A percentile compares a stretch with the other conserved stretches of the same genome.
Conservation (phyloP, 768 basidiomycete species). For the Candolleomyces aberdarensis region DNA sequence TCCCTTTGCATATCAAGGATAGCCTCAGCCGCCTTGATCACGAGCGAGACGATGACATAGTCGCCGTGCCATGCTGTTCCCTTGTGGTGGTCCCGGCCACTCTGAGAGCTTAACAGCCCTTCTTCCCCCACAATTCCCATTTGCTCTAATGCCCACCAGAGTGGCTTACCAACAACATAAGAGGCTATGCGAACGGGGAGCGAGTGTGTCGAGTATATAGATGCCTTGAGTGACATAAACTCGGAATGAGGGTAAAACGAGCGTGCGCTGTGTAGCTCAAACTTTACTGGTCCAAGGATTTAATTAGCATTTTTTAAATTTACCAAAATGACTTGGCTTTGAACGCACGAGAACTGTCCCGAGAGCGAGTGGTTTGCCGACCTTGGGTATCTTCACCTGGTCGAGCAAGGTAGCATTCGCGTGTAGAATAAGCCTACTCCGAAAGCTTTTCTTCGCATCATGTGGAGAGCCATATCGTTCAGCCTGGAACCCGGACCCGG, state of each 20-base stretch:
- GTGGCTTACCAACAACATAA: slow-evolving; percentile 69
- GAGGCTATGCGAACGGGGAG: slow-evolving; percentile 67
- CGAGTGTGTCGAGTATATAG: slow-evolving; percentile 69
- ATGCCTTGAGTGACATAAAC: slow-evolving; percentile 54
- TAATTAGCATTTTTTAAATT: neutral
- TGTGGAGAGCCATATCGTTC: neutral
- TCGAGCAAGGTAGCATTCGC: slow-evolving; percentile 57
- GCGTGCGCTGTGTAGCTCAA: slow-evolving; percentile 53
- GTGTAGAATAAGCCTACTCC: slow-evolving; percentile 58
- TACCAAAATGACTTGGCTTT: neutral
- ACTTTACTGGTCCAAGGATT: slow-evolving; percentile 53
- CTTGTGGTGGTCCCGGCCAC: slow-evolving; percentile 23
- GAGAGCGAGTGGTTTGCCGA: slow-evolving; percentile 73
- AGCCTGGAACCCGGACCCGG: slow-evolving; percentile 55
- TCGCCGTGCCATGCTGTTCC: slow-evolving; percentile 63
- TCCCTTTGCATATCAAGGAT: slow-evolving; percentile 44
- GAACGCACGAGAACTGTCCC: slow-evolving; percentile 70
- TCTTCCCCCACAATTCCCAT: slow-evolving; percentile 72
- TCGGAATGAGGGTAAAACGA: slow-evolving; percentile 45
- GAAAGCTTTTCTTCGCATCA: slow-evolving; percentile 2
- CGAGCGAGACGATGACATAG: slow-evolving; percentile 62
- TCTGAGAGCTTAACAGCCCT: slow-evolving; percentile 27
- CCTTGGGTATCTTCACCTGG: slow-evolving; percentile 58
- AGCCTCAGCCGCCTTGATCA: slow-evolving; percentile 64
- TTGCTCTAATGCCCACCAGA: slow-evolving; percentile 87